Evolutionary conservation across 2,329 filamentous ascomycete genomes (phyloP), one percentile per base, ranked within the genome.

Genomic region (Ophiognomonia clavigignenti-juglandacearum): DNA sequence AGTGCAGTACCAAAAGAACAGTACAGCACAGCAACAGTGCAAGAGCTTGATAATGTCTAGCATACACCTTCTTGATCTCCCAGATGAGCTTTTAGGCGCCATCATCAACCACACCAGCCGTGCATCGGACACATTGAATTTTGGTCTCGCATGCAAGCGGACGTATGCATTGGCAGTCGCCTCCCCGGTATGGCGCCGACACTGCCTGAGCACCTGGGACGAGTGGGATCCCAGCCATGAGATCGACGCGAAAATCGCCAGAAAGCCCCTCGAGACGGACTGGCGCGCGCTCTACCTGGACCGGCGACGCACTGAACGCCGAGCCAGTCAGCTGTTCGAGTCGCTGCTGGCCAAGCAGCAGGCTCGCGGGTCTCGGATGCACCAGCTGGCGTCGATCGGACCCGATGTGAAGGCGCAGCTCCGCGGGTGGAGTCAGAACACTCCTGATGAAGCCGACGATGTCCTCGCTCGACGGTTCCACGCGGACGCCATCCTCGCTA

Each of bases 321-420:
- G 58, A n/a, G 68, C 67, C 14, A 59, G 58, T 23, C 51, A 55
- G 19, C 54, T 68, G 13, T 65, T 86, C 50, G 64, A 82, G 48
- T 65, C 65, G 35, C 72, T 85, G 42, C 67, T 85, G 38, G 58
- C 64, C 20, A 74, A 68, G 2, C 78, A 83, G 57, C 70, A 71
- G 13, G 66, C 71, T 34, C 73, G 81, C 14, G 73, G 79, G 44
- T 66, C 70, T 37, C 73, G 75, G 52, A 77, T 82, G 53, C 71
- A 78, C 46, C 63, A 67, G 18, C 75, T 86, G 44, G 71, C 80
- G 6, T 63, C 65, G 10, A 65, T 71, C 53, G 80, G 80, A 1
- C 80, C 78, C 52, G 80, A 85, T 63, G 77, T 75, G 13, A 83
- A 84, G 57, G 81, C 85, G 56, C 70, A 74, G 22, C 64, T 86